phyloP scores from a whole-genome alignment of 2,329 filamentous ascomycete genomes.

The Fusarium foetens region DNA sequence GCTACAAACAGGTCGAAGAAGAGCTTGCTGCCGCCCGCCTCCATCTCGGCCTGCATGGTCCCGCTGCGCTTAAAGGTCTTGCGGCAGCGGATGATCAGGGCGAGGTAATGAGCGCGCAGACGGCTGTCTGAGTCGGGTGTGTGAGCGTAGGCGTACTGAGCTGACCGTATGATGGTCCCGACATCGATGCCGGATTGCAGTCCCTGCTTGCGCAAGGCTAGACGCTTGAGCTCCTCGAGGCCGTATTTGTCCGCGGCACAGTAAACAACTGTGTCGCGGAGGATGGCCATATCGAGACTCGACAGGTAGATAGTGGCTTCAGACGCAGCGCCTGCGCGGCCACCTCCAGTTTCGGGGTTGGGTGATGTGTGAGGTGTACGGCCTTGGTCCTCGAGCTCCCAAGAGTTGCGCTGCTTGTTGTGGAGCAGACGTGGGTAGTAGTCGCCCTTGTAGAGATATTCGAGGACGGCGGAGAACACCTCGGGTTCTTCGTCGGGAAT shows the following conservation, averaged over 20 bases:
- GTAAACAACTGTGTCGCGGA: constrained; percentile 94
- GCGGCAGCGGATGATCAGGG: constrained; percentile 95
- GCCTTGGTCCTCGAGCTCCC: constrained; percentile 80
- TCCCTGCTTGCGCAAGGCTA: constrained; percentile 93
- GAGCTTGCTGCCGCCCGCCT: constrained; percentile 86
- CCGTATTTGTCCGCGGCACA: constrained; percentile 91
- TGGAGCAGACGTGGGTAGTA: constrained; percentile 91
- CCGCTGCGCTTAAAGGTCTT: constrained; percentile 98
- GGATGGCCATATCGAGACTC: constrained; percentile 77
- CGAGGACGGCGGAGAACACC: constrained; percentile 91
- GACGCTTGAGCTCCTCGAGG: constrained; percentile 89
- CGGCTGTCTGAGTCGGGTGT: constrained; percentile 92
- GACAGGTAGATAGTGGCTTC: constrained; percentile 74
- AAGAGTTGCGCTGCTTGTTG: constrained; percentile 86
- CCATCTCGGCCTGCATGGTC: constrained; percentile 99
- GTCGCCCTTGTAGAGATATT: constrained; percentile 97
- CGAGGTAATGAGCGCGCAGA: constrained; percentile 95
- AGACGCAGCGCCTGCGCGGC: constrained; percentile 59
- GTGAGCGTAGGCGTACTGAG: constrained; percentile 94
- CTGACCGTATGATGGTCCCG: constrained; percentile 88
- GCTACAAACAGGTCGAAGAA: constrained; percentile 99
- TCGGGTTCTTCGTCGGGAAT: constrained; percentile 84
- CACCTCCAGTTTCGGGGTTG: constrained; percentile 59
- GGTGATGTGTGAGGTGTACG: constrained; percentile 61
- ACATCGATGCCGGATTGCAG: constrained; percentile 93